phyloP scores from a whole-genome alignment of 2,329 filamentous ascomycete species.

The Botryotinia narcissicola region DNA sequence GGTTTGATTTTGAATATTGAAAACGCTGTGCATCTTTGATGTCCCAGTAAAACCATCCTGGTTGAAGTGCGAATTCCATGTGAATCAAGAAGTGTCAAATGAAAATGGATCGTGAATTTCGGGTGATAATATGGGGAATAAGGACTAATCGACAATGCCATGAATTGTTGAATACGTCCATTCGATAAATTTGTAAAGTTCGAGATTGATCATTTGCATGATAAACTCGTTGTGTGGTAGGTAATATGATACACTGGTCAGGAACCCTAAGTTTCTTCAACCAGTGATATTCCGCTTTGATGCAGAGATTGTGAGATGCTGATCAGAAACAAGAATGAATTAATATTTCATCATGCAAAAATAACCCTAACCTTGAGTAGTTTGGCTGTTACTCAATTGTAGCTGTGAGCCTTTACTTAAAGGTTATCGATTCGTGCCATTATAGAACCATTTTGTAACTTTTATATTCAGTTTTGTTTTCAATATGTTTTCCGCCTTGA shows the following conservation, averaged over 20 bases:
- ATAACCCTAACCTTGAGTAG: neutral
- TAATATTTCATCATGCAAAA: constrained; percentile 16
- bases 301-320: neutral
- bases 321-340: neutral
- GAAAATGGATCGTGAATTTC: neutral
- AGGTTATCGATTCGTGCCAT: neutral
- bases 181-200: neutral
- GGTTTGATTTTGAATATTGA: neutral
- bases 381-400: neutral
- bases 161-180: neutral
- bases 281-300: constrained; percentile 12
- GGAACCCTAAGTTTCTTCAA: neutral
- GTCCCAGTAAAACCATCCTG: neutral
- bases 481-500: constrained; percentile 9
- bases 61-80: neutral
- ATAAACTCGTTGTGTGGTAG: neutral
- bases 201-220: constrained; percentile 11
- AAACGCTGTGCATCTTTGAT: neutral
- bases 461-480: neutral
- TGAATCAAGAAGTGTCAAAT: neutral
- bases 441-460: neutral
- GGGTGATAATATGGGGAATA: neutral
- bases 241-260: constrained; percentile 17
- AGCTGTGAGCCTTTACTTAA: constrained; percentile 14
- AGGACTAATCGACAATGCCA: neutral